Base-by-base conservation (phyloP, 306 rosid genomes). In the Vicia sativa region DNA sequence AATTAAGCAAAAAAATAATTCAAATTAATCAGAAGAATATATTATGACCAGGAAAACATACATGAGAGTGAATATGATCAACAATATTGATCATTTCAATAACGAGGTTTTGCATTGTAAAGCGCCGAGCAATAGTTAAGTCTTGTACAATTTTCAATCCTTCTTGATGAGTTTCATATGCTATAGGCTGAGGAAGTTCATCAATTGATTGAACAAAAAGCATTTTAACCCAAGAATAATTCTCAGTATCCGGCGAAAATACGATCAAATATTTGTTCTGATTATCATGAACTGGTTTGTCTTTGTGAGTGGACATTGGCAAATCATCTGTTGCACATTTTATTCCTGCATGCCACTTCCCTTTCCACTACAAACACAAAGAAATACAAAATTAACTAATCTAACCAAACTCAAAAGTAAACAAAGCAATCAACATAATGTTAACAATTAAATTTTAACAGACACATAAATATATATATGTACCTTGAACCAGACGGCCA, bases 401-500 rank as follows among this genome's bases (percentile, higher is more conserved):
- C 1, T 21, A 21, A 21, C 23, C 23, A 21, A 2, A 21, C 23
- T 21, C 23, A 21, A 21, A 21, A 21, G 1, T 21, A 31, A 31
- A 31, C 35, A 31, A 31, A 31, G 35, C 7, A 7, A 31, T 31
- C 1, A 48, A 65, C 49, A 65, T 39, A 64, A 55, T 9, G 37
- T 44, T 46, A 68, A 62, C 12, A 53, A 35, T 29, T 28, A 74
- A 52, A 74, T 21, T 67, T 19, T 57, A 48, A 23, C n/a, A 44
- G 35, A 31, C 35, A 31, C 35, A 31, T 31, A 6, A 37, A 76
- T n/a, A 63, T 21, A 23, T 2, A 21, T 73, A 68, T 14, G 42
- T 80, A 91, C 97, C 97, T 89, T 91, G 59, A 86, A 87, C 98
- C 98, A 92, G 76, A 92, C 54, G 28, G 96, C 89, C 62, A 84